These are phyloP conservation scores for Byssothecium circinans DNA, from an alignment of 2,329 filamentous ascomycete genomes.

Conservation along the genomic window DNA sequence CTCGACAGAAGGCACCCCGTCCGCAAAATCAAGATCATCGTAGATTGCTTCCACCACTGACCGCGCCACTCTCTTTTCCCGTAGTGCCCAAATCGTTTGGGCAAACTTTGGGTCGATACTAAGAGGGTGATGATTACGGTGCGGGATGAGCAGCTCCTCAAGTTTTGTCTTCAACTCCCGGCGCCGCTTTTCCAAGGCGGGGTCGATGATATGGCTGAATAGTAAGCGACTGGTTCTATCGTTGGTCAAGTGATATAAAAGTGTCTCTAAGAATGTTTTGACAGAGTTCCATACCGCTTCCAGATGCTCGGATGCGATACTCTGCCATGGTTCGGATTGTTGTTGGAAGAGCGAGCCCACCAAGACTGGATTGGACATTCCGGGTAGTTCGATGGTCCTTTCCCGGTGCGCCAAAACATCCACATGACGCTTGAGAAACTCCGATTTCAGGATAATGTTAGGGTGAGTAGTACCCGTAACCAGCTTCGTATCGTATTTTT, in stretches of 20 bases:
- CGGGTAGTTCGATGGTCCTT: constrained; percentile 27
- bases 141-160: constrained; percentile 5
- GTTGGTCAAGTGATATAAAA: constrained; percentile 18
- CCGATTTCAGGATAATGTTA: constrained; percentile 8
- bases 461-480: constrained; percentile 4
- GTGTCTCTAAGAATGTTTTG: constrained; percentile 34
- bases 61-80: constrained; percentile 6
- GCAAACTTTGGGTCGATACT: constrained; percentile 7
- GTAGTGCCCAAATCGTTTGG: constrained; percentile 4
- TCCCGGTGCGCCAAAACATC: constrained; percentile 16
- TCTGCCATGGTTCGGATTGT: constrained; percentile 57
- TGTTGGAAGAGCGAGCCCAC: constrained; percentile 60
- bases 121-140: constrained; percentile 5
- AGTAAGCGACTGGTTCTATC: constrained; percentile 6
- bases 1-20: constrained; percentile 4
- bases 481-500: constrained; percentile 6
- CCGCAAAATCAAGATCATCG: constrained; percentile 3
- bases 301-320: constrained; percentile 39
- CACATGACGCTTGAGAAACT: constrained; percentile 19
- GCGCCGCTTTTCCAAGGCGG: constrained; percentile 5
- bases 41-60: constrained; percentile 6
- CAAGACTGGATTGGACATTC: constrained; percentile 58
- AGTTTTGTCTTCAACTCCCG: constrained; percentile 4
- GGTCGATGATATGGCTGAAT: constrained; percentile 6
- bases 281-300: constrained; percentile 36